phyloP scores from a whole-genome alignment of 2,329 filamentous ascomycete species.

The Sordariomycetes sp. region DNA sequence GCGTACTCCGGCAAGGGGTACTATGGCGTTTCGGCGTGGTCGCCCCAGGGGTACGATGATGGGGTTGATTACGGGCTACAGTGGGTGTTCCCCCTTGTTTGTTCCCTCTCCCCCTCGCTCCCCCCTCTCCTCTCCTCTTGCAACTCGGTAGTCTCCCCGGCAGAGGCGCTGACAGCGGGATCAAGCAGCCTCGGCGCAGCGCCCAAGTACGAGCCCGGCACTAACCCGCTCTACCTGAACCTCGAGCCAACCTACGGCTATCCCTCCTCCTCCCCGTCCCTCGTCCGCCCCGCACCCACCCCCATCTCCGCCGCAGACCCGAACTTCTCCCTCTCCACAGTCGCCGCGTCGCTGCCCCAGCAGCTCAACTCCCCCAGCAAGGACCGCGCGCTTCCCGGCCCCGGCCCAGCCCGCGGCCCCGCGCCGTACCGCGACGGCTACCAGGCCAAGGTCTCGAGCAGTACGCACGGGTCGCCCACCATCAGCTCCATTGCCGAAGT shows the following conservation, averaged over 20 bases:
- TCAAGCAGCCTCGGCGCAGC: not conserved
- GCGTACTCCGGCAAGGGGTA: constrained; percentile 17
- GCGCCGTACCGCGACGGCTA: not conserved
- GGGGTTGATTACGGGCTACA: constrained; percentile 21
- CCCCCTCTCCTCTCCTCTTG: not conserved
- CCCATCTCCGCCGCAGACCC: constrained; percentile 15
- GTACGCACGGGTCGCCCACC: constrained; percentile 4
- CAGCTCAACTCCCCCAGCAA: constrained; percentile 9
- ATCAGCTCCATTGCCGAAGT: constrained; percentile 4
- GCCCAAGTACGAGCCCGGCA: constrained; percentile 14
- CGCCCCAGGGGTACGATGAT: constrained; percentile 22
- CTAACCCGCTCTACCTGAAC: constrained; percentile 19
- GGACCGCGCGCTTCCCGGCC: constrained; percentile 14
- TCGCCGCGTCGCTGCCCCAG: constrained; percentile 24
- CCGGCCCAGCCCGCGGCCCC: constrained; percentile 1
- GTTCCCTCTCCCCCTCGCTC: too few species aligned
- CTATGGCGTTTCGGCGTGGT: constrained; percentile 22
- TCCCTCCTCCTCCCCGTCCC: constrained; percentile 9
- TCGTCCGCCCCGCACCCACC: constrained; percentile 19
- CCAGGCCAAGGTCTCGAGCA: not conserved
- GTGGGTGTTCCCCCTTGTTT: constrained; percentile 16
- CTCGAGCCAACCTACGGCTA: constrained; percentile 19
- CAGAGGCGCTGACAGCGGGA: not conserved
- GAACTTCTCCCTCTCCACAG: constrained; percentile 24
- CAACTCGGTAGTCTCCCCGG: not conserved